These are phyloP conservation scores for Sapria himalayana DNA, from an alignment of 345 rosid genomes.

Conservation along the genomic window DNA sequence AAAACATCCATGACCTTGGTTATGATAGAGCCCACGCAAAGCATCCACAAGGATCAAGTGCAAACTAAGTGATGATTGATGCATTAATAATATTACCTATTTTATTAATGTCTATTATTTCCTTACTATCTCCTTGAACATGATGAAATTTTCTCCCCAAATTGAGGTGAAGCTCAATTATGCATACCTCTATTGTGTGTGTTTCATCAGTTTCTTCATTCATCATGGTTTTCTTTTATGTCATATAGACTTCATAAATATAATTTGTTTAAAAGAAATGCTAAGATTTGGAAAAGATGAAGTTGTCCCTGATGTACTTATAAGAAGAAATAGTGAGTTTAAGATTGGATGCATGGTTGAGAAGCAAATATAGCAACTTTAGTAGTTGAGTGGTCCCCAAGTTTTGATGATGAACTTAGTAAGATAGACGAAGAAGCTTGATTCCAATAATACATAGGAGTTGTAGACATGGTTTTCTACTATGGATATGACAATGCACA, in stretches of 20 bases:
- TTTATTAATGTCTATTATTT: slow-evolving; percentile 63
- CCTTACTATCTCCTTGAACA: slow-evolving; percentile 24
- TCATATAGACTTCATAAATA: slow-evolving; percentile 56
- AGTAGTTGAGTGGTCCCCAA: slow-evolving; percentile 96
- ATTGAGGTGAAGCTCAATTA: slow-evolving; percentile 74
- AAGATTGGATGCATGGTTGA: slow-evolving; percentile 34
- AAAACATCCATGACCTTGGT: slow-evolving; percentile 52
- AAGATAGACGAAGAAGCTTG: slow-evolving; percentile 85
- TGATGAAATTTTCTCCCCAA: slow-evolving; percentile 40
- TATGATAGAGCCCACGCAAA: slow-evolving; percentile 34
- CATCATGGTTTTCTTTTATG: slow-evolving; percentile 13
- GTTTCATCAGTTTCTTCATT: slow-evolving; percentile 2
- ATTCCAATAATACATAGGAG: slow-evolving; percentile 88
- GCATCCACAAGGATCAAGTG: slow-evolving; percentile 92
- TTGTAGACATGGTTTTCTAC: slow-evolving; percentile 63
- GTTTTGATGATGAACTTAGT: slow-evolving; percentile 90
- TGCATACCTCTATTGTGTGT: slow-evolving; percentile 67
- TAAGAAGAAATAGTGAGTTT: slow-evolving; percentile 39
- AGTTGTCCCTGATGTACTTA: slow-evolving; percentile 75
- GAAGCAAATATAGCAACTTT: slow-evolving; percentile 64
- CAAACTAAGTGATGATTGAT: slow-evolving; percentile 63
- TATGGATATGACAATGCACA: slow-evolving; percentile 87
- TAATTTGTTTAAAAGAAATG: slow-evolving; percentile 78
- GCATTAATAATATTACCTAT: slow-evolving; percentile 38
- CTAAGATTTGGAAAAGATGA: slow-evolving; percentile 68